Evolutionary conservation across 805 yeast genomes (phyloP).

Genomic region (Metschnikowia lunata): DNA sequence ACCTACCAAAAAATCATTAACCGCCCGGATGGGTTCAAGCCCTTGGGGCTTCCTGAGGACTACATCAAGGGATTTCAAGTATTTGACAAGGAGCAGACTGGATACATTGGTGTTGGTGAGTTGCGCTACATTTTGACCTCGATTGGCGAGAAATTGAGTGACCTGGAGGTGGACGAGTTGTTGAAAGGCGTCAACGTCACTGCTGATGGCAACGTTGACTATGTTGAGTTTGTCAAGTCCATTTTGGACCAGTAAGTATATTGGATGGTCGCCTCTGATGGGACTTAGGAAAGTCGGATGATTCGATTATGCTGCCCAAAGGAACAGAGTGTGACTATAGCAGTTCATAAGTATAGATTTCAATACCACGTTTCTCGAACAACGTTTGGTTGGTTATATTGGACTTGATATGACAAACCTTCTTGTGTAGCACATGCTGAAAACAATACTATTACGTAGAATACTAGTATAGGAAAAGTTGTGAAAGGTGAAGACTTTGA

Average conservation of each 20-base stretch:
- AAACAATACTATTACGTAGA: too few species aligned
- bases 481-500: too few species aligned
- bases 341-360: too few species aligned
- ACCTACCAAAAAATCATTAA: constrained; percentile 71
- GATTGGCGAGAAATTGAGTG: constrained; percentile 89
- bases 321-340: too few species aligned
- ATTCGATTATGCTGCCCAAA: too few species aligned
- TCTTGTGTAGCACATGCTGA: too few species aligned
- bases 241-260: constrained; percentile 76
- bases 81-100: constrained; percentile 92
- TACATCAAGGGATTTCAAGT: constrained; percentile 92
- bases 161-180: constrained; percentile 90
- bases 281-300: too few species aligned
- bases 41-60: constrained; percentile 84
- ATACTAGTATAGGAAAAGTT: too few species aligned
- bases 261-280: too few species aligned
- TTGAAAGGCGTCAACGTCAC: constrained; percentile 93
- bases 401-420: too few species aligned
- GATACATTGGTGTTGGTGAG: constrained; percentile 96
- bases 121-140: constrained; percentile 91
- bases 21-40: constrained; percentile 85
- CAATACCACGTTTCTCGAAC: too few species aligned
- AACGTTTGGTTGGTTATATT: too few species aligned
- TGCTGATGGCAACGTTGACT: constrained; percentile 91
- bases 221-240: constrained; percentile 90